Conservation (phyloP, 2,329 filamentous ascomycete genomes). For the Lachnellula suecica region DNA sequence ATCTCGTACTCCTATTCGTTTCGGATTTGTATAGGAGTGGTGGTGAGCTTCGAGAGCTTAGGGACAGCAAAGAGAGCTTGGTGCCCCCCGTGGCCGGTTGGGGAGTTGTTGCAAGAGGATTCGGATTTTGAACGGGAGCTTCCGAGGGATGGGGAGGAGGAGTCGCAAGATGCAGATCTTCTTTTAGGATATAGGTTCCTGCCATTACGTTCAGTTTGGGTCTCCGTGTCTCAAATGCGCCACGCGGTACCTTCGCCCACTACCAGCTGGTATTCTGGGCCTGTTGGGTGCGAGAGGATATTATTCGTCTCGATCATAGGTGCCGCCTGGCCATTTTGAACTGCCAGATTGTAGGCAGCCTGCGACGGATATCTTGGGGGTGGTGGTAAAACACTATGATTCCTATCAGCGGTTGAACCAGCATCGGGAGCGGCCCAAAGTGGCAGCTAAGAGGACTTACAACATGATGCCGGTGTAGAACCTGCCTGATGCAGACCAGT, state of each 20-base stretch:
- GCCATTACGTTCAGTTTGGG: conserved; percentile 16
- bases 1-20: conserved; percentile 49
- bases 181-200: conserved; percentile 89
- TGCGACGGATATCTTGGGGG: conserved; percentile 81
- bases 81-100: conserved; percentile 83
- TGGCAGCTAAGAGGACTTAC: conserved; percentile 20
- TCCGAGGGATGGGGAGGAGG: conserved; percentile 96
- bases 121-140: conserved; percentile 80
- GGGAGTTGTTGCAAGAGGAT: conserved; percentile 83
- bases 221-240: conserved; percentile 3
- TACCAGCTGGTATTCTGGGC: conserved; percentile 84
- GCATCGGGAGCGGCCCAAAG: not conserved
- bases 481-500: conserved; percentile 33
- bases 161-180: conserved; percentile 89
- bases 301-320: conserved; percentile 95
- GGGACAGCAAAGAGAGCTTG: conserved; percentile 70
- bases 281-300: conserved; percentile 74
- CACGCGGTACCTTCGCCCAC: conserved; percentile 76
- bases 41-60: conserved; percentile 35
- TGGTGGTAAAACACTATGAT: conserved; percentile 68
- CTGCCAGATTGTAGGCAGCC: conserved; percentile 70
- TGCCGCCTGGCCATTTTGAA: conserved; percentile 64
- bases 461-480: conserved; percentile 25
- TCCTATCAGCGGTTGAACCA: conserved; percentile 22
- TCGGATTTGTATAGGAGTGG: conserved; percentile 55